These are phyloP conservation scores for Kodamaea anthophila DNA, from an alignment of 1,139 yeast genomes.

Conservation along the genomic window DNA sequence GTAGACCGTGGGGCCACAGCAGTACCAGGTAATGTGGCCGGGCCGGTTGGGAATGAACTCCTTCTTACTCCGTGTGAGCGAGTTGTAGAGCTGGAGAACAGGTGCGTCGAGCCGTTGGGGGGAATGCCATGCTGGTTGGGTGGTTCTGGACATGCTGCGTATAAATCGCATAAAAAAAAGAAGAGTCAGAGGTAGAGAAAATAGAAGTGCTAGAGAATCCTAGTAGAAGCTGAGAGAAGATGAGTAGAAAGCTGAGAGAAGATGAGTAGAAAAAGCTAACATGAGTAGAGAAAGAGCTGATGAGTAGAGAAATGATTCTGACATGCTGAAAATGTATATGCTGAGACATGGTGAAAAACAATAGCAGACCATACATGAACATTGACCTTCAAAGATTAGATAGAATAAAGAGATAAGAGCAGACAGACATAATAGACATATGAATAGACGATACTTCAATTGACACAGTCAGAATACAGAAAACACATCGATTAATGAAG, in stretches of 20 bases:
- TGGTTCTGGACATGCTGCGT: constrained; percentile 7
- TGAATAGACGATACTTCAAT: too few species aligned
- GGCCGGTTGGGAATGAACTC: constrained; percentile 61
- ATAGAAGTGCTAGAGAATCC: too few species aligned
- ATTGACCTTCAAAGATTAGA: too few species aligned
- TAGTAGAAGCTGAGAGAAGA: not conserved
- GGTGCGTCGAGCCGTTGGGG: constrained; percentile 13
- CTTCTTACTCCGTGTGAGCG: constrained; percentile 76
- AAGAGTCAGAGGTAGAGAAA: too few species aligned
- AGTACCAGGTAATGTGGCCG: constrained; percentile 83
- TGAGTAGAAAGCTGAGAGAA: not conserved
- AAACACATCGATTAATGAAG: too few species aligned
- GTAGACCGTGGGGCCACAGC: constrained; percentile 99
- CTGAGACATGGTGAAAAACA: too few species aligned
- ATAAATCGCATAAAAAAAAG: constrained; percentile 1
- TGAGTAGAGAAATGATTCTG: not conserved
- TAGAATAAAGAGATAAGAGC: too few species aligned
- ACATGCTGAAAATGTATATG: too few species aligned
- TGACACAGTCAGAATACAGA: too few species aligned
- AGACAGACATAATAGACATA: too few species aligned
- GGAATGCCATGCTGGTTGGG: constrained; percentile 14
- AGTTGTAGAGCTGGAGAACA: constrained; percentile 51
- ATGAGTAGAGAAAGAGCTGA: not conserved
- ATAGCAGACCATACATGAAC: too few species aligned
- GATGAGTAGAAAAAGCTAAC: not conserved